Conservation (phyloP, 139 green algal species). For the Tetraselmis chui region DNA sequence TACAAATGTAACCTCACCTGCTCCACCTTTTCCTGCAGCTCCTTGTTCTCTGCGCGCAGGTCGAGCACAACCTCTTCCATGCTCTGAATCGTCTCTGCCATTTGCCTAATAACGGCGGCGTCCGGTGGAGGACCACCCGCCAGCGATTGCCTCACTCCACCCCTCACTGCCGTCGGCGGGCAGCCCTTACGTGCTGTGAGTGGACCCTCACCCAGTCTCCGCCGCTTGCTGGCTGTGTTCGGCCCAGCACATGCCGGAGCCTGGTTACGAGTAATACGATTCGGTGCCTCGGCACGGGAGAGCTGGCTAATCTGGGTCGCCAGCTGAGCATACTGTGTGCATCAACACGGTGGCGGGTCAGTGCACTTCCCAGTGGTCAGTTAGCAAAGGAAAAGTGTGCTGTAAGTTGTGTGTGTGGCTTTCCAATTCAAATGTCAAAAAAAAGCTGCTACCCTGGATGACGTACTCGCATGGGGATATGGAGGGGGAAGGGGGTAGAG, state of each 20-base stretch:
- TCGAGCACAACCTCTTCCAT: neutral
- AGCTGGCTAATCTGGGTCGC: slow-evolving; percentile 42
- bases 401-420: too few relatives aligned
- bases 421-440: too few relatives aligned
- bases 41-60: neutral
- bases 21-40: neutral
- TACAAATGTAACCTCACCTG: neutral
- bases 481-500: too few relatives aligned
- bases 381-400: neutral
- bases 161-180: neutral
- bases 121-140: neutral
- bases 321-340: slow-evolving; percentile 34
- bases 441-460: too few relatives aligned
- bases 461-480: neutral
- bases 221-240: neutral
- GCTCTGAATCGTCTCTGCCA: neutral
- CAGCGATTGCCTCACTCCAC: neutral
- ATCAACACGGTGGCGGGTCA: neutral
- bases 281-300: slow-evolving; percentile 30
- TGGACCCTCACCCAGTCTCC: neutral
- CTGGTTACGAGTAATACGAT: slow-evolving; percentile 1
- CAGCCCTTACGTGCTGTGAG: neutral
- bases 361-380: neutral
- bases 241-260: neutral
- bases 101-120: neutral